These are phyloP conservation scores for Colletotrichum aenigma DNA, from an alignment of 2,329 filamentous ascomycete genomes.

Conservation along the genomic window DNA sequence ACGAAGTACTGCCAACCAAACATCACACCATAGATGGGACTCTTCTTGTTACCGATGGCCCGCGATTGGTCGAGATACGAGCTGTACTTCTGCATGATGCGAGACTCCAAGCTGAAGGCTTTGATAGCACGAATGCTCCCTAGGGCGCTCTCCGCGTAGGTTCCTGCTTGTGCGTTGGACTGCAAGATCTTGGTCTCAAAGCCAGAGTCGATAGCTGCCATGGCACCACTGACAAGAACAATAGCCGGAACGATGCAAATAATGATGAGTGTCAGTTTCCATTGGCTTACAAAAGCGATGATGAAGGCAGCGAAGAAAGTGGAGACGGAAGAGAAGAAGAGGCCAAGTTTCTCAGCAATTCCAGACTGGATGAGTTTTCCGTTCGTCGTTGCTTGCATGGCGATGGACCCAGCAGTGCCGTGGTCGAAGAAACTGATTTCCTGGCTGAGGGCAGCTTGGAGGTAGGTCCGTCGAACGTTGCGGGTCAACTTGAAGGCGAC, in stretches of 20 bases:
- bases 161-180: slow-evolving; percentile 27
- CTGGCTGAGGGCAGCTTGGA: slow-evolving; percentile 54
- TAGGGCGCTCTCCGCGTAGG: slow-evolving; percentile 29
- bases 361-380: slow-evolving; percentile 38
- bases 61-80: slow-evolving; percentile 1
- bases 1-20: slow-evolving; percentile 48
- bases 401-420: slow-evolving; percentile 38
- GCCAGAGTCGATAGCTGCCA: slow-evolving; percentile 25
- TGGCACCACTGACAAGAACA: slow-evolving; percentile 19
- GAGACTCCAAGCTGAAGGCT: slow-evolving; percentile 17
- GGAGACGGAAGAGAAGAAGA: slow-evolving; percentile 34
- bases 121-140: slow-evolving; percentile 16
- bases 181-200: slow-evolving; percentile 27
- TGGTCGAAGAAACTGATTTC: slow-evolving; percentile 54
- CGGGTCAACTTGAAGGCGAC: slow-evolving; percentile 54
- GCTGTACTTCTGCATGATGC: slow-evolving; percentile 15
- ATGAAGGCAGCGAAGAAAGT: slow-evolving; percentile 38
- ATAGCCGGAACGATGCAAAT: slow-evolving; percentile 40
- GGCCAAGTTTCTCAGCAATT: slow-evolving; percentile 38
- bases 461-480: slow-evolving; percentile 49
- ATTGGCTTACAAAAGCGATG: slow-evolving; percentile 38
- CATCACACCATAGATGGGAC: slow-evolving; percentile 27
- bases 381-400: slow-evolving; percentile 45
- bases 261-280: slow-evolving; percentile 46
- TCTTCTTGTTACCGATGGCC: slow-evolving; percentile 34